These are phyloP conservation scores for Yamadazyma aaseri DNA, from an alignment of 1,139 yeast species.

Conservation along the genomic window DNA sequence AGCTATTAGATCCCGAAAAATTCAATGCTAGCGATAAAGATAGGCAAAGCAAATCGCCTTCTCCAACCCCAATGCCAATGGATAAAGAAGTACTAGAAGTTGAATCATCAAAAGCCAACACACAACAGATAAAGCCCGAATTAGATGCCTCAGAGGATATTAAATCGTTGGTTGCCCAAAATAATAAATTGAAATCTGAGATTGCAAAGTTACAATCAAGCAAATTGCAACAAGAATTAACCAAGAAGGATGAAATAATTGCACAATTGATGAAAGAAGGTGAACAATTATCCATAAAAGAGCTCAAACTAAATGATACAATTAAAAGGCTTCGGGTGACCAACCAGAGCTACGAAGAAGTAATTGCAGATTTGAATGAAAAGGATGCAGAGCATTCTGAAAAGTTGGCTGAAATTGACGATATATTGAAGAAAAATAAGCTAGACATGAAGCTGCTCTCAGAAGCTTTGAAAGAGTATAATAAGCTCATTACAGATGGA, in stretches of 20 bases:
- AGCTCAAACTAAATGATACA: slow-evolving; percentile 64
- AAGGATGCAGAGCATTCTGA: slow-evolving; percentile 29
- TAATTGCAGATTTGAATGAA: slow-evolving; percentile 32
- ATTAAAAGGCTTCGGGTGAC: slow-evolving; percentile 60
- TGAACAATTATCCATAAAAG: slow-evolving; percentile 70
- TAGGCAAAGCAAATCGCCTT: not conserved
- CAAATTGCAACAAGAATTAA: slow-evolving; percentile 22
- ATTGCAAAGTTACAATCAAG: slow-evolving; percentile 6
- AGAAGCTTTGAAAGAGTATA: slow-evolving; percentile 17
- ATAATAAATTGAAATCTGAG: slow-evolving; percentile 5
- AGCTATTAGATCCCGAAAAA: not conserved
- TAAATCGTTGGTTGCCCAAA: slow-evolving; percentile 8
- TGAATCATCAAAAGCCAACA: not conserved
- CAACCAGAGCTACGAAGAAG: slow-evolving; percentile 43
- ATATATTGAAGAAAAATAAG: slow-evolving; percentile 26
- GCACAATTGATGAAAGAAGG: slow-evolving; percentile 72
- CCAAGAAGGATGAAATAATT: slow-evolving; percentile 58
- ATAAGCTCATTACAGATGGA: slow-evolving; percentile 14
- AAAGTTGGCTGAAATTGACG: slow-evolving; percentile 34
- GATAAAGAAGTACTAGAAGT: not conserved
- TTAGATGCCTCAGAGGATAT: slow-evolving; percentile 3
- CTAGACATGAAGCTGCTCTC: slow-evolving; percentile 28
- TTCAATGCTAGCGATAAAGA: not conserved
- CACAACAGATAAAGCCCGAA: slow-evolving; percentile 1
- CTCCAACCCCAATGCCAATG: not conserved